Conservation (phyloP, 768 basidiomycete species). For the Clavaria fumosa region DNA sequence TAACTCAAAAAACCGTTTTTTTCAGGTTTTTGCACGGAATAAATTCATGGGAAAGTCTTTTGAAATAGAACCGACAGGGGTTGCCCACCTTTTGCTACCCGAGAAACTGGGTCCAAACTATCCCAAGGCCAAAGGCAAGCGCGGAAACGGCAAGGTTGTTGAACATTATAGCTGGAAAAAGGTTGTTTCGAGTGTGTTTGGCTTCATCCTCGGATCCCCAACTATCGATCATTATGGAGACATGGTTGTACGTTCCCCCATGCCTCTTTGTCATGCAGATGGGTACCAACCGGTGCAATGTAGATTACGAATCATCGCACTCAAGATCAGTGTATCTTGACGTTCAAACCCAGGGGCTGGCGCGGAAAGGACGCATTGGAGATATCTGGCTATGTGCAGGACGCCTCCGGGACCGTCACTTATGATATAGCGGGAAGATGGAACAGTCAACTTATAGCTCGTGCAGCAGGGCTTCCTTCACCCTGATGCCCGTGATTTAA, state of each 20-base stretch:
- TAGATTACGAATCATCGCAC: constrained; percentile 85
- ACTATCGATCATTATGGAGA: constrained; percentile 91
- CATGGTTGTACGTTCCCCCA: constrained; percentile 54
- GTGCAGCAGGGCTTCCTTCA: constrained; percentile 53
- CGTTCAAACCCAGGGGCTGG: constrained; percentile 96
- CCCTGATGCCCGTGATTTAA: constrained; percentile 51
- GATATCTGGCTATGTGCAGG: constrained; percentile 73
- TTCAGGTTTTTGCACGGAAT: constrained; percentile 87
- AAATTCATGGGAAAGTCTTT: constrained; percentile 95
- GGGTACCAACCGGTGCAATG: constrained; percentile 5
- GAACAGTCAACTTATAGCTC: constrained; percentile 88
- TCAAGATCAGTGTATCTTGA: constrained; percentile 70
- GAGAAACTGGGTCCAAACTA: constrained; percentile 45
- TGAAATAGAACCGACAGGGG: constrained; percentile 91
- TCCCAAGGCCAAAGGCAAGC: constrained; percentile 34
- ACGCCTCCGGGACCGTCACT: constrained; percentile 42
- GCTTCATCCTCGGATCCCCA: constrained; percentile 82
- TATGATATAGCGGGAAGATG: constrained; percentile 92
- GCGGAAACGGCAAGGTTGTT: constrained; percentile 37
- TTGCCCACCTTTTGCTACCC: constrained; percentile 75
- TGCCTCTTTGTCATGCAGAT: neutral
- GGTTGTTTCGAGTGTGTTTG: constrained; percentile 79
- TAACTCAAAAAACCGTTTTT: neutral
- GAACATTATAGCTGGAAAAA: constrained; percentile 97
- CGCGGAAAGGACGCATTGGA: constrained; percentile 83